Evolutionary conservation across 2,329 filamentous ascomycete species (phyloP).

Genomic region (Xylaria sp.): DNA sequence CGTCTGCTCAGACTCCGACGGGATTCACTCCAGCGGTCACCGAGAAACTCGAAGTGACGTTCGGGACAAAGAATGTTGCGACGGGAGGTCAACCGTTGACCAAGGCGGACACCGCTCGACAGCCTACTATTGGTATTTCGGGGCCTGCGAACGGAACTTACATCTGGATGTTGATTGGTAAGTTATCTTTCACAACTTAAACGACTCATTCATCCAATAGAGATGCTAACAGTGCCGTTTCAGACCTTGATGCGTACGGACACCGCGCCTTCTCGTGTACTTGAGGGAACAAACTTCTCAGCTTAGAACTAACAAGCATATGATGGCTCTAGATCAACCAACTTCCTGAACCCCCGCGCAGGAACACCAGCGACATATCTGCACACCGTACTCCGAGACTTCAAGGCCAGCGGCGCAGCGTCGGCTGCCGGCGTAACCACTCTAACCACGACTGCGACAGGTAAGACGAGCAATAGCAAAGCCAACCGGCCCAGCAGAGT

Average conservation of each 20-base stretch:
- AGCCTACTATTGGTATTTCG: slow-evolving; percentile 45
- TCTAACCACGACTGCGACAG: slow-evolving; percentile 36
- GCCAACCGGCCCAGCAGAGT: too few species aligned
- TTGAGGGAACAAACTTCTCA: not conserved
- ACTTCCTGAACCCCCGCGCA: slow-evolving; percentile 43
- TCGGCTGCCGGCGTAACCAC: slow-evolving; percentile 40
- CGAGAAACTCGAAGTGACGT: slow-evolving; percentile 45
- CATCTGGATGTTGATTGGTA: slow-evolving; percentile 48
- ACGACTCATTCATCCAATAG: not conserved
- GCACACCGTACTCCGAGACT: slow-evolving; percentile 48
- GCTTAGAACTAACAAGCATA: slow-evolving; percentile 24
- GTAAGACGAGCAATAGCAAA: not conserved
- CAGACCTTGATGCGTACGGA: slow-evolving; percentile 48
- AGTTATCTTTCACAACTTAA: not conserved
- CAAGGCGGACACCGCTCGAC: slow-evolving; percentile 44
- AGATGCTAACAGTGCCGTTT: slow-evolving; percentile 31
- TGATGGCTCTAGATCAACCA: slow-evolving; percentile 41
- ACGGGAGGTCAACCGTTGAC: slow-evolving; percentile 44
- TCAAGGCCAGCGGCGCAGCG: slow-evolving; percentile 41
- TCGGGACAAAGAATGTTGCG: slow-evolving; percentile 43
- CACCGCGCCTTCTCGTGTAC: not conserved
- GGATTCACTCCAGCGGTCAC: slow-evolving; percentile 45
- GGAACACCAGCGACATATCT: slow-evolving; percentile 45
- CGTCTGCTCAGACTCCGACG: slow-evolving; percentile 42
- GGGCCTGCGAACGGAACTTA: slow-evolving; percentile 42